Conservation (phyloP, 768 basidiomycete genomes). For the Boletales sp. region DNA sequence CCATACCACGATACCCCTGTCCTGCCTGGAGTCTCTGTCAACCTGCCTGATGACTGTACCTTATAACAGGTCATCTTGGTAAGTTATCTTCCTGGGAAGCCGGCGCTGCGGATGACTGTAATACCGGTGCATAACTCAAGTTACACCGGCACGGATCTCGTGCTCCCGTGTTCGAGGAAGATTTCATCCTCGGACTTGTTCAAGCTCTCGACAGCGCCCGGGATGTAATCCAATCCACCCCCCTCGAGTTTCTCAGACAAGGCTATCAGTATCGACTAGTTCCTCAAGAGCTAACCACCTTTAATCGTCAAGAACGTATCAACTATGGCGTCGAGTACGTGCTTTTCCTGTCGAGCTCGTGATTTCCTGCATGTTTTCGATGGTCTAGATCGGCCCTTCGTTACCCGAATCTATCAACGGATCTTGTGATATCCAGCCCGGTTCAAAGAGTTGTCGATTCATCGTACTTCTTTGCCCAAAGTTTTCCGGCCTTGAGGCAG, state of each 20-base stretch:
- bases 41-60: slow-evolving; percentile 36
- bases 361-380: neutral
- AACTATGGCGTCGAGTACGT: slow-evolving; percentile 37
- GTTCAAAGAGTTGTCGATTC: slow-evolving; percentile 35
- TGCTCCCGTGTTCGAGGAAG: slow-evolving; percentile 32
- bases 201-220: slow-evolving; percentile 26
- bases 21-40: slow-evolving; percentile 23
- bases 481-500: slow-evolving; percentile 34
- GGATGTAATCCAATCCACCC: slow-evolving; percentile 21
- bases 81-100: neutral
- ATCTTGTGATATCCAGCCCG: slow-evolving; percentile 12
- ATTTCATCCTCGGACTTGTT: slow-evolving; percentile 32
- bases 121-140: slow-evolving; percentile 16
- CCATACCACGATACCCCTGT: slow-evolving; percentile 35
- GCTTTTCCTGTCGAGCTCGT: neutral
- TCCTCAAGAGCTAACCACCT: slow-evolving; percentile 34
- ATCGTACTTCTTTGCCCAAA: slow-evolving; percentile 38
- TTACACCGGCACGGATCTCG: slow-evolving; percentile 42
- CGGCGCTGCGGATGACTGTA: too few species aligned
- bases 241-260: slow-evolving; percentile 36
- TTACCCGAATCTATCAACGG: slow-evolving; percentile 20
- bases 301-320: slow-evolving; percentile 38
- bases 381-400: slow-evolving; percentile 18
- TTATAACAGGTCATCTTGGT: slow-evolving; percentile 40
- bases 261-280: slow-evolving; percentile 34